These are phyloP conservation scores for Lagenidium giganteum DNA, from an alignment of 352 stramenopile genomes.

Conservation along the genomic window DNA sequence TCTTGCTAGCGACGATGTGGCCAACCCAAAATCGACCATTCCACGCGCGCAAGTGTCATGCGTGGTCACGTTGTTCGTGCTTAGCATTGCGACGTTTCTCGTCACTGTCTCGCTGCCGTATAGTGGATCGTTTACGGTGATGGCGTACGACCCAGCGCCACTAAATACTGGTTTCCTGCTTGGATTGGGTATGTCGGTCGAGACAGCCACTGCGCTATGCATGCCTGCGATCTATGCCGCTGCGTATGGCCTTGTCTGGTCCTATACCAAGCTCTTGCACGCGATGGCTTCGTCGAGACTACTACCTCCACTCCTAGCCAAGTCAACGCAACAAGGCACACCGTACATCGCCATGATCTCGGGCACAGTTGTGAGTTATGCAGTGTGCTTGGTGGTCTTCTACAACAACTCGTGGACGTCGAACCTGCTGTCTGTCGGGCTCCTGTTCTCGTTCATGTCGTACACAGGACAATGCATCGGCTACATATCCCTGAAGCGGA, in stretches of 20 bases:
- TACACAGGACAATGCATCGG: slow-evolving; percentile 1
- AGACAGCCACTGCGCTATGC: background rate
- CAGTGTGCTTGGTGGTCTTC: background rate
- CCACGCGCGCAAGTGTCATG: slow-evolving; percentile 3
- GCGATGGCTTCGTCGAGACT: slow-evolving; percentile 2
- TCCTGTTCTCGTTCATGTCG: background rate
- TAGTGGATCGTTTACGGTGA: background rate
- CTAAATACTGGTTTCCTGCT: slow-evolving; percentile 9
- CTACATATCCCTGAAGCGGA: slow-evolving; percentile 9
- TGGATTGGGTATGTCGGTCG: slow-evolving; percentile 8
- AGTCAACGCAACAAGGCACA: too few relatives aligned
- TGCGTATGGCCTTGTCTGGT: slow-evolving; percentile 6
- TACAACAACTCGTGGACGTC: background rate
- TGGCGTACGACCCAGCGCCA: background rate
- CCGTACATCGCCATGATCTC: too few relatives aligned
- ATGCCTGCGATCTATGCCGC: slow-evolving; percentile 3
- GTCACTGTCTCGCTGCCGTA: background rate
- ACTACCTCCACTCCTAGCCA: slow-evolving; percentile 1
- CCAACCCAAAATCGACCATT: background rate
- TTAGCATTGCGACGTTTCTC: slow-evolving; percentile 1
- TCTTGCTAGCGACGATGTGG: slow-evolving; percentile 10
- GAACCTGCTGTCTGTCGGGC: background rate
- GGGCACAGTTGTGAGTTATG: background rate
- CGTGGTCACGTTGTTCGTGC: background rate
- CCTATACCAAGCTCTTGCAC: background rate